A percentile compares a stretch with the other conserved stretches of the same genome.
These are phyloP conservation scores for Glaciozyma antarctica DNA, from an alignment of 768 basidiomycete species.

Conservation along the genomic window DNA sequence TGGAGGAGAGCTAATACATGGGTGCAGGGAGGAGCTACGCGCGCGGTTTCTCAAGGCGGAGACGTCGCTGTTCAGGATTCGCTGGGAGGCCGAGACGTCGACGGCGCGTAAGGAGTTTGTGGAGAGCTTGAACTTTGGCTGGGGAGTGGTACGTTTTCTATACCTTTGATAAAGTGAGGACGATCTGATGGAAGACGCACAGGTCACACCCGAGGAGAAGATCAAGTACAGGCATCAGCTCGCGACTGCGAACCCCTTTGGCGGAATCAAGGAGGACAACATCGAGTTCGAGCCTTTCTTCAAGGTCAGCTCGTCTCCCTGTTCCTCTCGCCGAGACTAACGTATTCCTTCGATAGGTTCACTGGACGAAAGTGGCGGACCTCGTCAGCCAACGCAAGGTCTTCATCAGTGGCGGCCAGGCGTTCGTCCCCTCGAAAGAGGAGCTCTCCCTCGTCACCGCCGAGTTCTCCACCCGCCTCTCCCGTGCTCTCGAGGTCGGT, in stretches of 20 bases:
- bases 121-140: constrained; percentile 42
- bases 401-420: constrained; percentile 66
- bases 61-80: constrained; percentile 65
- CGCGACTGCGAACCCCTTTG: constrained; percentile 44
- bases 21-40: constrained; percentile 71
- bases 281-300: constrained; percentile 57
- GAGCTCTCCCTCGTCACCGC: constrained; percentile 64
- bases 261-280: constrained; percentile 34
- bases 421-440: constrained; percentile 65
- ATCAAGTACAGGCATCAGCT: constrained; percentile 47
- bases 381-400: constrained; percentile 74
- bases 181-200: not conserved
- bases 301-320: constrained; percentile 49
- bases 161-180: not conserved
- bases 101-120: constrained; percentile 50
- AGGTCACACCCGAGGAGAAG: constrained; percentile 60
- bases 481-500: constrained; percentile 64
- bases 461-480: constrained; percentile 66
- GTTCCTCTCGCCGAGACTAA: not conserved
- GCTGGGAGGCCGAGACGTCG: constrained; percentile 67
- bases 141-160: constrained; percentile 36
- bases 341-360: constrained; percentile 54
- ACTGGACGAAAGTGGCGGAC: constrained; percentile 90
- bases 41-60: constrained; percentile 84
- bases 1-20: not conserved